Percentiles rank a stretch among this genome's conserved stretches.
These are phyloP conservation scores for Melampsora abietis-canadensis DNA, from an alignment of 1,284 basidiomycete species.

Conservation along the genomic window DNA sequence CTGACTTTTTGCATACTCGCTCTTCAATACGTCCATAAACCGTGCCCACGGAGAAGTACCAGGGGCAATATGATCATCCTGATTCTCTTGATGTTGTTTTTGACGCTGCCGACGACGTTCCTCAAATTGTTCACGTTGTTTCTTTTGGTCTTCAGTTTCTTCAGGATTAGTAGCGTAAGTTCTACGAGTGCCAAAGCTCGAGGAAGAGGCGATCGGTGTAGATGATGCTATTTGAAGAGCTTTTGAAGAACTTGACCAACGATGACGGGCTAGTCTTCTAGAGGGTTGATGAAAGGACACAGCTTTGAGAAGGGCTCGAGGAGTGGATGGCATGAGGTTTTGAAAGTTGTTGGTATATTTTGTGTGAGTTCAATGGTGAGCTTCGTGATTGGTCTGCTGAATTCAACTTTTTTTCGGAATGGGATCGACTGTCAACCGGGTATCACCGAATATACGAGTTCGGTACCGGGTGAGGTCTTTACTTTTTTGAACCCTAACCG, in stretches of 20 bases:
- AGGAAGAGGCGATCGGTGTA: background rate
- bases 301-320: conserved; percentile 1
- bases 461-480: background rate
- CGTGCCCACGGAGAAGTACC: conserved; percentile 41
- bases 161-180: conserved; percentile 5
- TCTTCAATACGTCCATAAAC: conserved; percentile 43
- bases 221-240: background rate
- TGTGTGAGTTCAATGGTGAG: too few relatives aligned
- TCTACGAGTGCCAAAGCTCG: background rate
- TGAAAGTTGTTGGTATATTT: too few relatives aligned
- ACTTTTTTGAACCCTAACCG: conserved; percentile 1
- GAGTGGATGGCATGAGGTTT: conserved; percentile 5
- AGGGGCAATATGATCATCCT: conserved; percentile 31
- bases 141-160: conserved; percentile 11
- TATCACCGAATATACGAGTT: background rate
- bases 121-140: conserved; percentile 10
- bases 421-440: background rate
- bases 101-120: conserved; percentile 18
- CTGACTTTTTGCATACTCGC: conserved; percentile 42
- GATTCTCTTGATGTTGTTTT: conserved; percentile 9
- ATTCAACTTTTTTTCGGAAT: background rate
- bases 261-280: background rate
- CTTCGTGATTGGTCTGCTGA: background rate
- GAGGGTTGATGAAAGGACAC: background rate
- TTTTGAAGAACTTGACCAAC: background rate